A percentile compares a stretch with the other conserved stretches of the same genome.
These are phyloP conservation scores for Cyberlindnera xylosilytica DNA, from an alignment of 805 yeast genomes.

Conservation along the genomic window DNA sequence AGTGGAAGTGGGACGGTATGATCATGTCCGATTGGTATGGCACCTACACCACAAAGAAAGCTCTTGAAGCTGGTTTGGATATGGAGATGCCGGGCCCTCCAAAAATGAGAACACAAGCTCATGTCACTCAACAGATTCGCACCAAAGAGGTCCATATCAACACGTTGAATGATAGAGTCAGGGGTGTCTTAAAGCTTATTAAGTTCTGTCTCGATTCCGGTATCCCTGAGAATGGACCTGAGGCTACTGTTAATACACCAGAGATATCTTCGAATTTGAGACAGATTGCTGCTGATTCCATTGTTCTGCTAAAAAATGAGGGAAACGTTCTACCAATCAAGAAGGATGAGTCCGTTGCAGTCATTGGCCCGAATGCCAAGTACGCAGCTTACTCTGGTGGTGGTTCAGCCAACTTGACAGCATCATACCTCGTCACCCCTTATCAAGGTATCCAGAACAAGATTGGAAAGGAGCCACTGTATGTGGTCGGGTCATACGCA, in stretches of 20 bases:
- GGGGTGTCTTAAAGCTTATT: conserved; percentile 46
- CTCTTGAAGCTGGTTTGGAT: conserved; percentile 54
- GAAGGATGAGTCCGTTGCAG: conserved; percentile 40
- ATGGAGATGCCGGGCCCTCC: conserved; percentile 70
- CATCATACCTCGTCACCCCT: conserved; percentile 48
- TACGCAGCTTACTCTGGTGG: conserved; percentile 52
- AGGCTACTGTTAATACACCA: conserved; percentile 36
- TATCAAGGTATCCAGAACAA: conserved; percentile 41
- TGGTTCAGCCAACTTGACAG: conserved; percentile 53
- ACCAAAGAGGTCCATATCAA: conserved; percentile 37
- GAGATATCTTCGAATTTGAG: conserved; percentile 42
- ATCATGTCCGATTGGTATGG: conserved; percentile 67
- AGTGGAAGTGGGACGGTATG: conserved; percentile 56
- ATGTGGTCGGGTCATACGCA: conserved; percentile 35
- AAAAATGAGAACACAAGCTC: conserved; percentile 36
- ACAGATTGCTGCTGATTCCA: conserved; percentile 44
- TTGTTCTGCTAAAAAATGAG: conserved; percentile 57
- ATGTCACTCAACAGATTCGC: conserved; percentile 39
- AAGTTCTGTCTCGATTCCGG: conserved; percentile 43
- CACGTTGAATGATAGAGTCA: conserved; percentile 47
- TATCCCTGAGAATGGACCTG: conserved; percentile 22
- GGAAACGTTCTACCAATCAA: conserved; percentile 43
- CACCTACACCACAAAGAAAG: conserved; percentile 41
- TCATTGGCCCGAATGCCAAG: conserved; percentile 61
- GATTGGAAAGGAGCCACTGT: conserved; percentile 25